These are phyloP conservation scores for Leccinum pachyderme DNA, from an alignment of 1,284 basidiomycete species.

Conservation along the genomic window DNA sequence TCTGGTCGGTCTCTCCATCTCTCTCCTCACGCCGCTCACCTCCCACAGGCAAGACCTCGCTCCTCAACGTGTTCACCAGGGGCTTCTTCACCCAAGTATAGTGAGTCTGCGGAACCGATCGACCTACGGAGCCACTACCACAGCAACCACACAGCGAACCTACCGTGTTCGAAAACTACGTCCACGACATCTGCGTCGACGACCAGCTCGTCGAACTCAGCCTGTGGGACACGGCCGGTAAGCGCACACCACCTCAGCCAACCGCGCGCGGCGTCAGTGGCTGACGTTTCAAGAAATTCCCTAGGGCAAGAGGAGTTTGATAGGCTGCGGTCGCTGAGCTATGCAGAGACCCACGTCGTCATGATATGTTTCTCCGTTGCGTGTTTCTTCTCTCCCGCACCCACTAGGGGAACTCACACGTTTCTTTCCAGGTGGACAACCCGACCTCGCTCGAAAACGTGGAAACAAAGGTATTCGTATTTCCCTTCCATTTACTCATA, in stretches of 20 bases:
- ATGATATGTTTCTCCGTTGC: slow-evolving; percentile 90
- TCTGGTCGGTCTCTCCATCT: slow-evolving; percentile 55
- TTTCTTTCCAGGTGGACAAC: slow-evolving; percentile 70
- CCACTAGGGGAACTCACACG: neutral
- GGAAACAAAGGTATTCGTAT: slow-evolving; percentile 79
- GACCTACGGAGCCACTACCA: neutral
- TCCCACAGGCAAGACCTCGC: slow-evolving; percentile 68
- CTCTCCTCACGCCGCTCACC: slow-evolving; percentile 20
- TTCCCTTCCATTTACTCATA: neutral
- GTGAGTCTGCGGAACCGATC: slow-evolving; percentile 44
- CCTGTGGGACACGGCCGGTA: slow-evolving; percentile 96
- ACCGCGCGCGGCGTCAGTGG: neutral
- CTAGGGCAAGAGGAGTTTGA: slow-evolving; percentile 96
- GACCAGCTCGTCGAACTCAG: slow-evolving; percentile 86
- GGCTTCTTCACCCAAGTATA: slow-evolving; percentile 89
- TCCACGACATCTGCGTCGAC: slow-evolving; percentile 81
- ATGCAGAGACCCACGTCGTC: slow-evolving; percentile 93
- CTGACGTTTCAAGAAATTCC: slow-evolving; percentile 30
- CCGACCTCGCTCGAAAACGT: slow-evolving; percentile 91
- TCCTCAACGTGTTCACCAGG: slow-evolving; percentile 81
- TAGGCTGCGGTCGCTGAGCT: slow-evolving; percentile 84
- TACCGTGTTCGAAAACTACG: slow-evolving; percentile 92
- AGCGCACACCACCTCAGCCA: slow-evolving; percentile 24
- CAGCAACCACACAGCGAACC: slow-evolving; percentile 63
- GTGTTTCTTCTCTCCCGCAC: slow-evolving; percentile 32